These are phyloP conservation scores for Crithidia fasciculata DNA, from an alignment of 208 protist genomes.

Conservation along the genomic window DNA sequence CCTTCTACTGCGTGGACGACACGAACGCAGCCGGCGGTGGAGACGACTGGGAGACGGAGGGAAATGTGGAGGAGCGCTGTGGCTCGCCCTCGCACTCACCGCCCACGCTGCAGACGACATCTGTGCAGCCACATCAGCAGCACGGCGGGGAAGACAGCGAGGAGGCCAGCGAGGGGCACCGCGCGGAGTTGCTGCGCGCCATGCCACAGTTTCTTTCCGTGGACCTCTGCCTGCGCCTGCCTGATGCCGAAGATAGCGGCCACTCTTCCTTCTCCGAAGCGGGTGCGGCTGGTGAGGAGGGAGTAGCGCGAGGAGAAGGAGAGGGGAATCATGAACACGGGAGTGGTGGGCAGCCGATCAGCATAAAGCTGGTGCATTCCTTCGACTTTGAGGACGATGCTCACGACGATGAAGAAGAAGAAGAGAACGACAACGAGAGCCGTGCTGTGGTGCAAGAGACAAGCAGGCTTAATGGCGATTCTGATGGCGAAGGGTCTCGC, in stretches of 20 bases:
- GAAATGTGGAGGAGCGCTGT: not conserved
- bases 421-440: not conserved
- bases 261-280: not conserved
- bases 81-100: not conserved
- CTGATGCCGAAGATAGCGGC: too few relatives aligned
- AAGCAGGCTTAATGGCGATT: too few relatives aligned
- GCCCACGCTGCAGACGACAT: not conserved
- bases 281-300: not conserved
- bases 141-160: too few relatives aligned
- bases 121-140: not conserved
- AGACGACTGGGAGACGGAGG: too few relatives aligned
- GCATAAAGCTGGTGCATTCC: not conserved
- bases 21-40: not conserved
- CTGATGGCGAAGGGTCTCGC: not conserved
- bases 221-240: too few relatives aligned
- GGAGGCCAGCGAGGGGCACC: too few relatives aligned
- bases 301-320: not conserved
- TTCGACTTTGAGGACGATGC: not conserved
- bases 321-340: not conserved
- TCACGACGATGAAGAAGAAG: not conserved
- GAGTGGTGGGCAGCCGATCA: not conserved
- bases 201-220: too few relatives aligned
- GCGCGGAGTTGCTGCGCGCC: too few relatives aligned
- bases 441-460: too few relatives aligned
- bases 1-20: too few relatives aligned